Percentiles rank a stretch among this genome's conserved stretches.
phyloP scores from a whole-genome alignment of 768 basidiomycete species.

The Phlebiopsis flavidoalba region DNA sequence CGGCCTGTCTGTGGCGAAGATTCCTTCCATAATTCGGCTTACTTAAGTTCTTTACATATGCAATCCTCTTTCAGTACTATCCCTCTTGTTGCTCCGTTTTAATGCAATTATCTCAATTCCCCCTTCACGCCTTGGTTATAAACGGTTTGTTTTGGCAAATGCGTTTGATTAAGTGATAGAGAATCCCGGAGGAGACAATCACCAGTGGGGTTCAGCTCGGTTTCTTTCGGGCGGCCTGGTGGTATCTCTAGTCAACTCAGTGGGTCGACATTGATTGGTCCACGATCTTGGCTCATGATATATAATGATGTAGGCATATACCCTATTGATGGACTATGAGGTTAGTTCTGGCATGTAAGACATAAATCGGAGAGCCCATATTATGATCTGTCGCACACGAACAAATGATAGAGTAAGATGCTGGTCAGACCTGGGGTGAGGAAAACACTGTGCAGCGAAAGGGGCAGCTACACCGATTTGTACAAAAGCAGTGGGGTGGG shows the following conservation, averaged over 20 bases:
- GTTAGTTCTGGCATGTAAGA: slow-evolving; percentile 28
- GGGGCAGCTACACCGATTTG: slow-evolving; percentile 69
- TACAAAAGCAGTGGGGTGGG: slow-evolving; percentile 80
- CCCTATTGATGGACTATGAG: slow-evolving; percentile 92
- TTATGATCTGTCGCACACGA: slow-evolving; percentile 44
- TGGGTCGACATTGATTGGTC: slow-evolving; percentile 30
- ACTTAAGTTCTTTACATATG: slow-evolving; percentile 98
- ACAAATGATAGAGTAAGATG: slow-evolving; percentile 95
- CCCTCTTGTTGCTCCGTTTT: slow-evolving; percentile 1
- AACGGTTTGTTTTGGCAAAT: slow-evolving; percentile 92
- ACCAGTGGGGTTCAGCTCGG: slow-evolving; percentile 88
- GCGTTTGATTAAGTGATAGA: slow-evolving; percentile 91
- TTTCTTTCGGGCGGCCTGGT: slow-evolving; percentile 92
- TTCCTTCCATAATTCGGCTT: slow-evolving; percentile 96
- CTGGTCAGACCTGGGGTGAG: slow-evolving; percentile 59
- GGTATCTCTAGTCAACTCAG: slow-evolving; percentile 92
- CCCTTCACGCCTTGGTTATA: slow-evolving; percentile 41
- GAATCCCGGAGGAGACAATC: slow-evolving; percentile 75
- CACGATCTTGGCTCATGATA: neutral
- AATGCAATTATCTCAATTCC: neutral
- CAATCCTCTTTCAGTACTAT: slow-evolving; percentile 68
- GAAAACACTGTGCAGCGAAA: slow-evolving; percentile 47
- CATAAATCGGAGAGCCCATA: neutral
- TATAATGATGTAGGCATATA: slow-evolving; percentile 71
- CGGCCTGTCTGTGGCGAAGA: slow-evolving; percentile 88